These are phyloP conservation scores for Cryptococcus sp. DNA, from an alignment of 1,284 basidiomycete genomes.

Conservation along the genomic window DNA sequence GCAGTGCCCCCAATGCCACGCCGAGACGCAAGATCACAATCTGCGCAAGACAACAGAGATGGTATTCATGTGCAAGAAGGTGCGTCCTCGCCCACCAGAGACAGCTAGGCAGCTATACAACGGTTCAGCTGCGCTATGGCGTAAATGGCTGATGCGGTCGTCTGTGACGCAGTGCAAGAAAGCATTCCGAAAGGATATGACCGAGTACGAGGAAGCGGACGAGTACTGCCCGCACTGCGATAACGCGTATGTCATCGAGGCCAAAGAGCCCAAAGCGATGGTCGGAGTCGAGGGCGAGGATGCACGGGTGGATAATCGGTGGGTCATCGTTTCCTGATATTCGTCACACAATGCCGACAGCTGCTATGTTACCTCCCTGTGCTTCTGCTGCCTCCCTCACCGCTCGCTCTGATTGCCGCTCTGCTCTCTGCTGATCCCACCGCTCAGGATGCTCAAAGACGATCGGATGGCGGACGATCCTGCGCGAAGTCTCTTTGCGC, in stretches of 20 bases:
- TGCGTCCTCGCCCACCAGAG: slow-evolving; percentile 7
- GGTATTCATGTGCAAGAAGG: slow-evolving; percentile 92
- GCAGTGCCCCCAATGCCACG: slow-evolving; percentile 88
- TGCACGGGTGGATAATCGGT: slow-evolving; percentile 81
- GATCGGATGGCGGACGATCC: slow-evolving; percentile 63
- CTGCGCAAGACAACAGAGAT: slow-evolving; percentile 83
- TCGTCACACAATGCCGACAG: too few species aligned
- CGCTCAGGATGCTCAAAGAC: slow-evolving; percentile 67
- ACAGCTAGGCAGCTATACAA: too few species aligned
- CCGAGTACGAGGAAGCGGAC: slow-evolving; percentile 87
- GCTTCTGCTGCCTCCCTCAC: too few species aligned
- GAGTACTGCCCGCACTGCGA: slow-evolving; percentile 98
- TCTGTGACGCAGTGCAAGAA: slow-evolving; percentile 68
- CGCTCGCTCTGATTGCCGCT: too few species aligned
- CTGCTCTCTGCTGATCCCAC: background rate
- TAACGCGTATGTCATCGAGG: slow-evolving; percentile 94
- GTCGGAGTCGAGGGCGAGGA: slow-evolving; percentile 89
- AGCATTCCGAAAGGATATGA: slow-evolving; percentile 94
- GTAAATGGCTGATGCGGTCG: background rate
- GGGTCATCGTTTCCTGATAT: slow-evolving; percentile 33
- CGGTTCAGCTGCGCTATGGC: too few species aligned
- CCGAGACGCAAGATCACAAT: slow-evolving; percentile 73
- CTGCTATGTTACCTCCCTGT: too few species aligned
- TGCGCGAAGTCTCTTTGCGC: slow-evolving; percentile 58
- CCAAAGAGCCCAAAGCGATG: slow-evolving; percentile 84